phyloP scores from a whole-genome alignment of 2,329 filamentous ascomycete genomes.

The Tympanopsis confertula region DNA sequence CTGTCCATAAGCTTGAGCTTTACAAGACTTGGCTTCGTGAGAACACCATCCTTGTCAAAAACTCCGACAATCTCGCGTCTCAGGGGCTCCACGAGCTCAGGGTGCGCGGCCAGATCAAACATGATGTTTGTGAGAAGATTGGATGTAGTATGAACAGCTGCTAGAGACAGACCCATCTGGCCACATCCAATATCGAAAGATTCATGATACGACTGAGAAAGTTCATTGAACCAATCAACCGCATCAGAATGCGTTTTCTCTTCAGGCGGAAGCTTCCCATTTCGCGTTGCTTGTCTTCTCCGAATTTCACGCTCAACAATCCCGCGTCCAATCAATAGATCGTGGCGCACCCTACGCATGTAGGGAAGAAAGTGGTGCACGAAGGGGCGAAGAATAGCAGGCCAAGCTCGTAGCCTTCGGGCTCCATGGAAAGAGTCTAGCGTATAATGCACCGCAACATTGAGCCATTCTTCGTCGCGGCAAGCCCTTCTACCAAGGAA shows the following conservation, averaged over 20 bases:
- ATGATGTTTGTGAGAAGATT: constrained; percentile 22
- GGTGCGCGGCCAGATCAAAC: constrained; percentile 23
- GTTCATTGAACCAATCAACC: constrained; percentile 27
- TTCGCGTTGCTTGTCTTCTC: constrained; percentile 4
- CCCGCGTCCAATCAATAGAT: constrained; percentile 20
- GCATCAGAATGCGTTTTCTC: constrained; percentile 16
- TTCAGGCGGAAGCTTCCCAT: constrained; percentile 3
- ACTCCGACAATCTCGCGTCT: constrained; percentile 26
- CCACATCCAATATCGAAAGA: too few relatives aligned
- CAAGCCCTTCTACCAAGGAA: constrained; percentile 32
- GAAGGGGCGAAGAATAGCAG: constrained; percentile 23
- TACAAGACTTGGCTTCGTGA: constrained; percentile 20
- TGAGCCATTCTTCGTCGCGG: constrained; percentile 32
- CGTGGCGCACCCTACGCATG: constrained; percentile 20
- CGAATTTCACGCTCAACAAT: constrained; percentile 15
- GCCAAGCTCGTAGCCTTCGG: constrained; percentile 25
- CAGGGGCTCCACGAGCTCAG: constrained; percentile 24
- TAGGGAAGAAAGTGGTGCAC: constrained; percentile 30
- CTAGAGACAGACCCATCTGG: constrained; percentile 22
- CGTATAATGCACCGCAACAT: constrained; percentile 28
- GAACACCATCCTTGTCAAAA: constrained; percentile 19
- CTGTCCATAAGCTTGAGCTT: constrained; percentile 28
- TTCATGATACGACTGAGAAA: too few relatives aligned
- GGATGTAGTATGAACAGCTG: constrained; percentile 29
- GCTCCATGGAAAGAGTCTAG: constrained; percentile 22